phyloP scores from a whole-genome alignment of 768 basidiomycete genomes.

The Cytidiella melzeri region DNA sequence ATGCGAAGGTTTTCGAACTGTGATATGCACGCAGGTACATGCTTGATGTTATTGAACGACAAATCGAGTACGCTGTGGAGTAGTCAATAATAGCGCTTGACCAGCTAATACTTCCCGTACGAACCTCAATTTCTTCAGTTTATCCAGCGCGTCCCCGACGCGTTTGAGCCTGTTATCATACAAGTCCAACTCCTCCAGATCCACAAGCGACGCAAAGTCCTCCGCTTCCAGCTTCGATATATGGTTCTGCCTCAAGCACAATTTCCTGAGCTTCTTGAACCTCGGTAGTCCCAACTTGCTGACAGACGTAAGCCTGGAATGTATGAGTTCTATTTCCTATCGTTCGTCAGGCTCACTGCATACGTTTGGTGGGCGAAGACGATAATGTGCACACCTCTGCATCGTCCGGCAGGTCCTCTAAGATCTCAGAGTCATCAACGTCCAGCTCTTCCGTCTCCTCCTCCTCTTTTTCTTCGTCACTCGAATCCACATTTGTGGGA shows the following conservation, averaged over 20 bases:
- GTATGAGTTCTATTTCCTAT: slow-evolving; percentile 84
- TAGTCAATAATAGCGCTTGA: slow-evolving; percentile 1
- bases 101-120: slow-evolving; percentile 17
- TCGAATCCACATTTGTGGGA: slow-evolving; percentile 35
- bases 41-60: slow-evolving; percentile 87
- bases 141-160: slow-evolving; percentile 59
- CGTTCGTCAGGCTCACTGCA: slow-evolving; percentile 8
- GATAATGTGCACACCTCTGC: slow-evolving; percentile 60
- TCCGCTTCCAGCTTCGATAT: slow-evolving; percentile 68
- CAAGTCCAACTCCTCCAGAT: slow-evolving; percentile 85
- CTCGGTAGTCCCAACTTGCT: slow-evolving; percentile 62
- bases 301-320: slow-evolving; percentile 68
- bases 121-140: slow-evolving; percentile 50
- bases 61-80: slow-evolving; percentile 71
- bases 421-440: slow-evolving; percentile 43
- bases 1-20: slow-evolving; percentile 59
- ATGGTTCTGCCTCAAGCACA: slow-evolving; percentile 86
- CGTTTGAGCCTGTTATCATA: slow-evolving; percentile 93
- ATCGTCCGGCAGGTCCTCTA: slow-evolving; percentile 78
- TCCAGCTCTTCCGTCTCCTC: slow-evolving; percentile 24
- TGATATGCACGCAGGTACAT: slow-evolving; percentile 57
- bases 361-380: neutral
- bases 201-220: slow-evolving; percentile 56
- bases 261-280: slow-evolving; percentile 60
- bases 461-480: slow-evolving; percentile 49